Evolutionary conservation across 169 alveolate genomes (phyloP).

Genomic region (Cryptosporidium sp.): DNA sequence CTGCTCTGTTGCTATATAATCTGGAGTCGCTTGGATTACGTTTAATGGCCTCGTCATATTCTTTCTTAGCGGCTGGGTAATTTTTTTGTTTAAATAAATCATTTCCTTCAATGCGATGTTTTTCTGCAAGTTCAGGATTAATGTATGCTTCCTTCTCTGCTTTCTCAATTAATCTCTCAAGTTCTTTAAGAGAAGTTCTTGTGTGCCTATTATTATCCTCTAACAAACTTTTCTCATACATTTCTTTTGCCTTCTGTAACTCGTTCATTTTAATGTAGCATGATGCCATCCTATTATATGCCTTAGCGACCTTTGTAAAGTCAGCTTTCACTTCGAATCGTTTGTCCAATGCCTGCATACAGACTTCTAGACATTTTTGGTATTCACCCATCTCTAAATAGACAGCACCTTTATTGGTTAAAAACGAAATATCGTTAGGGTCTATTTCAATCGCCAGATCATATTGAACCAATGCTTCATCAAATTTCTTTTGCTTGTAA

Average conservation of each 20-base stretch:
- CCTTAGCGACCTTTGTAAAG: slow-evolving; percentile 84
- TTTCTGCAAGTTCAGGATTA: slow-evolving; percentile 95
- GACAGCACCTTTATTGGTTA: slow-evolving; percentile 94
- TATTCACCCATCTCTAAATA: slow-evolving; percentile 94
- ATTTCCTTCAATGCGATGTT: slow-evolving; percentile 86
- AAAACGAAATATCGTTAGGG: slow-evolving; percentile 89
- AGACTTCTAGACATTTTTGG: slow-evolving; percentile 91
- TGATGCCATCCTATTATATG: slow-evolving; percentile 90
- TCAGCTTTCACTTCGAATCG: slow-evolving; percentile 93
- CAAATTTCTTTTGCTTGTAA: slow-evolving; percentile 91
- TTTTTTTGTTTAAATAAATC: slow-evolving; percentile 92
- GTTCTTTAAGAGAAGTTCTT: slow-evolving; percentile 92
- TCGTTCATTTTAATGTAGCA: slow-evolving; percentile 87
- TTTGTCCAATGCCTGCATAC: slow-evolving; percentile 93
- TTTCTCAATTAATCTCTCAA: slow-evolving; percentile 92
- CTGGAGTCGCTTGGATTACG: slow-evolving; percentile 96
- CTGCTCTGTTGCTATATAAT: slow-evolving; percentile 96
- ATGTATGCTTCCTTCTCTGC: slow-evolving; percentile 92
- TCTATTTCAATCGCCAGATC: slow-evolving; percentile 91
- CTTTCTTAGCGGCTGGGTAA: slow-evolving; percentile 96
- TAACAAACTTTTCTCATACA: slow-evolving; percentile 91
- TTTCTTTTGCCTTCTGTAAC: slow-evolving; percentile 90
- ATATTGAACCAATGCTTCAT: slow-evolving; percentile 93
- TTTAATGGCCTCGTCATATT: slow-evolving; percentile 96
- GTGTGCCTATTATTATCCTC: slow-evolving; percentile 94